A percentile compares a stretch with the other conserved stretches of the same genome.
Conservation (phyloP, 1,284 basidiomycete species). For the Cutaneotrichosporon mucoides region DNA sequence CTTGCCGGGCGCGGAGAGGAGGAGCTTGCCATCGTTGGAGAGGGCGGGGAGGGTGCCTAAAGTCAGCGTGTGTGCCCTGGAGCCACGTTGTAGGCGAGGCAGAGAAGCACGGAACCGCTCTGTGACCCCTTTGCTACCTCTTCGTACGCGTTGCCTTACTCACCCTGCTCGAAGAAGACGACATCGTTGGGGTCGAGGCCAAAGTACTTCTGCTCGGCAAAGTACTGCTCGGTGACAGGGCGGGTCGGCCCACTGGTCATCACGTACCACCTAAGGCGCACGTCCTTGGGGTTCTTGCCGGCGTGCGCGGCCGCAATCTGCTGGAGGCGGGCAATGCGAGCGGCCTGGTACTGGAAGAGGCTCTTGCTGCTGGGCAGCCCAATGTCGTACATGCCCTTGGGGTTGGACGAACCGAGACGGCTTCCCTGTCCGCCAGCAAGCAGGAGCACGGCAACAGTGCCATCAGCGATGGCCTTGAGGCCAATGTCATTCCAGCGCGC, state of each 20-base stretch:
- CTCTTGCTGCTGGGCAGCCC: constrained; percentile 86
- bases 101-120: no score
- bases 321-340: constrained; percentile 82
- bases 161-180: constrained; percentile 96
- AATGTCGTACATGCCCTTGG: constrained; percentile 98
- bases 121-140: no score
- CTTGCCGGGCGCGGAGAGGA: constrained; percentile 72
- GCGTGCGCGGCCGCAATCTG: constrained; percentile 62
- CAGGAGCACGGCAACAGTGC: constrained; percentile 85
- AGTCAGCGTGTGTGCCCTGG: no score
- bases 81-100: no score
- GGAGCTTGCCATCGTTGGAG: constrained; percentile 86
- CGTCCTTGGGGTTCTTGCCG: constrained; percentile 56
- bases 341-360: constrained; percentile 95
- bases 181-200: constrained; percentile 77
- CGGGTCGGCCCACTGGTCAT: constrained; percentile 99
- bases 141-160: constrained; percentile 21
- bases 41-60: constrained; percentile 92
- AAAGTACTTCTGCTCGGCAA: constrained; percentile 73
- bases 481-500: constrained; percentile 70
- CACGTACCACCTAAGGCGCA: constrained; percentile 88
- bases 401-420: constrained; percentile 81
- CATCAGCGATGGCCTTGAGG: constrained; percentile 71
- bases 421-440: constrained; percentile 99
- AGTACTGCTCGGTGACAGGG: constrained; percentile 79